These are phyloP conservation scores for Cryptococcus floricola DNA, from an alignment of 1,284 basidiomycete species.

Conservation along the genomic window DNA sequence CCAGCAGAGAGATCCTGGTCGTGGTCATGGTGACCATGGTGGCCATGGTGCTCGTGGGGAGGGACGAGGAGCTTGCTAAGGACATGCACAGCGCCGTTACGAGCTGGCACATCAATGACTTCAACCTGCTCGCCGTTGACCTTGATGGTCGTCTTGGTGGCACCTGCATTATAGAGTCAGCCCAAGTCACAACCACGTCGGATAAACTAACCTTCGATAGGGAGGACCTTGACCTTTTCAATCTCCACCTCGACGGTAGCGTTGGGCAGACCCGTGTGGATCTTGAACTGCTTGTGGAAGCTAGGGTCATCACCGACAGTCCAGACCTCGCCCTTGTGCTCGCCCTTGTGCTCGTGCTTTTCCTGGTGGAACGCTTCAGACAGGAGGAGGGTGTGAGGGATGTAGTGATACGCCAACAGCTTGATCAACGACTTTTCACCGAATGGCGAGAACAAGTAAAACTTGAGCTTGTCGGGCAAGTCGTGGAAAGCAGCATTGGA, in stretches of 20 bases:
- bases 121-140: conserved; percentile 57
- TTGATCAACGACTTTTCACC: conserved; percentile 60
- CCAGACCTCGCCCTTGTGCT: conserved; percentile 9
- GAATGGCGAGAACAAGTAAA: conserved; percentile 66
- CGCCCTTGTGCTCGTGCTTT: conserved; percentile 19
- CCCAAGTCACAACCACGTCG: too few species aligned
- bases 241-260: conserved; percentile 55
- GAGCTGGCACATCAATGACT: conserved; percentile 56
- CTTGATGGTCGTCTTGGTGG: conserved; percentile 52
- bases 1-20: conserved; percentile 35
- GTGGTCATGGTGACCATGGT: conserved; percentile 39
- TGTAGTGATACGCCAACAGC: conserved; percentile 63
- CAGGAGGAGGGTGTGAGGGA: conserved; percentile 59
- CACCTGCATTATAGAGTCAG: conserved; percentile 21
- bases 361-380: conserved; percentile 54
- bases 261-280: conserved; percentile 56
- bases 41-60: conserved; percentile 44
- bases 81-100: conserved; percentile 64
- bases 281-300: conserved; percentile 53
- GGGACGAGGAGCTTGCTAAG: conserved; percentile 58
- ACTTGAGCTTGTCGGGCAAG: conserved; percentile 58
- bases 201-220: conserved; percentile 35
- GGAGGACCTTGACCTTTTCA: conserved; percentile 53
- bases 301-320: conserved; percentile 43
- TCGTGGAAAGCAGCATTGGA: conserved; percentile 60